Evolutionary conservation across 2,329 filamentous ascomycete species (phyloP), one percentile per base, ranked within the genome.

Genomic region (Neofusicoccum kwambonambiense): DNA sequence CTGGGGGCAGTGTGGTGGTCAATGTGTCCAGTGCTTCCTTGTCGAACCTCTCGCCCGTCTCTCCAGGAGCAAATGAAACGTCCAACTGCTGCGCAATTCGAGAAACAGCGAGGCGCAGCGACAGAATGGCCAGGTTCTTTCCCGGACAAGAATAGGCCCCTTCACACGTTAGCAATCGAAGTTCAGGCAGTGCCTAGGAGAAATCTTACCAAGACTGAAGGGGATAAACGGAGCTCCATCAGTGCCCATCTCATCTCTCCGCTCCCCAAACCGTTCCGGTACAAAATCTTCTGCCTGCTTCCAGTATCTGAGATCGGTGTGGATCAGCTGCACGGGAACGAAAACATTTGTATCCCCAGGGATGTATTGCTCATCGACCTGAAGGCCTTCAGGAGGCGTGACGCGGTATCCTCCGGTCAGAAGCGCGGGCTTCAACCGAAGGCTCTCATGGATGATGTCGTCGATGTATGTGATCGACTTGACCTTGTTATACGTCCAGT

Each of bases 361-460:
- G 13, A 78, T 74, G 54, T 67, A 69, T 6, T 69, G 65, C 50
- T 75, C 75, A 44, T 76, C 75, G 7, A 78, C 64, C 19, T 67
- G 69, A 0, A 78, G 39, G 4, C 77, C 76, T 42, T 74, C 62
- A 0, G 71, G 64, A 7, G 80, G 80, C 0, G 80, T 81, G 11
- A 74, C 69, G 2, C 80, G 76, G 3, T 72, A 71, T 4, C 71
- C 70, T 4, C 76, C 77, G 22, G 71, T 71, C 2, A 76, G 68
- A 0, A 79, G 64, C 0, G 78, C 72, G 0, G 79, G 77, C 17
- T 78, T 75, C 8, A 82, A 67, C 0, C 80, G 71, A 49, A 78
- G 70, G 0, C 73, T 75, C 64, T 80, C 78, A 44, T 67, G 74
- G 64, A 75, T 69, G 19, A 71, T 58, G 57, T 76, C 71, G 65